These are phyloP conservation scores for Pilobolus umbonatus DNA, from an alignment of 192 early-diverging fungal genomes.

Conservation along the genomic window DNA sequence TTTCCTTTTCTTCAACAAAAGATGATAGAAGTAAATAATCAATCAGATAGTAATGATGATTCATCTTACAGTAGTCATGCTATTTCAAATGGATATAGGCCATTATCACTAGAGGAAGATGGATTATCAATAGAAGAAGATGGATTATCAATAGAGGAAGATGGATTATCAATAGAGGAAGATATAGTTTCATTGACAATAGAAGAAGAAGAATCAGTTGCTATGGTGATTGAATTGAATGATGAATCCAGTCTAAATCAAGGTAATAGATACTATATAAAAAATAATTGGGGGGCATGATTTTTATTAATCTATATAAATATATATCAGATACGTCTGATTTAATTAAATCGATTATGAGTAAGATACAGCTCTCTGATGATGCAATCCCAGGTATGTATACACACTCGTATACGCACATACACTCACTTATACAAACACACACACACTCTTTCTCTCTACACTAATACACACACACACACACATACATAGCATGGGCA, in stretches of 20 bases:
- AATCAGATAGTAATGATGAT: too few species aligned
- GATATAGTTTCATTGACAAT: too few species aligned
- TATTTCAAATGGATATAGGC: too few species aligned
- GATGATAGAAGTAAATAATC: too few species aligned
- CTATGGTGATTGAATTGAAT: too few species aligned
- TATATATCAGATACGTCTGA: not conserved
- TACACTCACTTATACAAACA: not conserved
- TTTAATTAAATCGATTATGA: slow-evolving; percentile 14
- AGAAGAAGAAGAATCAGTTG: too few species aligned
- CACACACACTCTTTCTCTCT: not conserved
- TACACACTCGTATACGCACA: not conserved
- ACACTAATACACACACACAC: not conserved
- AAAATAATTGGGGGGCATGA: not conserved
- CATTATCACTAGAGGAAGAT: too few species aligned
- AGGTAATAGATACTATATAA: slow-evolving; percentile 2
- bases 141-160: too few species aligned
- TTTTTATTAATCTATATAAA: not conserved
- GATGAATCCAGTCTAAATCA: not conserved
- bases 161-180: too few species aligned
- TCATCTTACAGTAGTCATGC: too few species aligned
- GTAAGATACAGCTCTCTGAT: slow-evolving; percentile 1
- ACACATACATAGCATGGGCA: slow-evolving; percentile 1
- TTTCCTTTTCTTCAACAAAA: too few species aligned
- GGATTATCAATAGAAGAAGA: too few species aligned
- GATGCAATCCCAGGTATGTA: slow-evolving; percentile 9